A percentile compares a stretch with the other conserved stretches of the same genome.
Conservation (phyloP, 2,329 filamentous ascomycete species). For the Colletotrichum brevisporum region DNA sequence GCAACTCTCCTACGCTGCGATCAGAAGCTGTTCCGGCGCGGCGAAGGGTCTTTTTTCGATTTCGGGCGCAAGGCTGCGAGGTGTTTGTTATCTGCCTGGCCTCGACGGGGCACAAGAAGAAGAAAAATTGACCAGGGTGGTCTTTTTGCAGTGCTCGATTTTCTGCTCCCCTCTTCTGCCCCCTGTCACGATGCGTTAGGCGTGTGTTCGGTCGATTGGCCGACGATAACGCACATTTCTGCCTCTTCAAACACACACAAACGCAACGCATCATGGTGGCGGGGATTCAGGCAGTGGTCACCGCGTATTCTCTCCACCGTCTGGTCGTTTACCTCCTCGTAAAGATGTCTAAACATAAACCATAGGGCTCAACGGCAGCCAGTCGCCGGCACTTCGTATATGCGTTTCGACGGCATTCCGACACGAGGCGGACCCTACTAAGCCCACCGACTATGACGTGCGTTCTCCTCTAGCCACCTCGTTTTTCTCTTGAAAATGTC, state of each 20-base stretch:
- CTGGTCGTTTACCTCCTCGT: background rate
- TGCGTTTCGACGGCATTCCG: slow-evolving; percentile 37
- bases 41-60: background rate
- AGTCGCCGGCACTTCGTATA: slow-evolving; percentile 28
- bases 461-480: background rate
- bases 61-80: too few relatives aligned
- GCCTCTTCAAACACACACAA: background rate
- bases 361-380: slow-evolving; percentile 11
- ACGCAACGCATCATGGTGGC: background rate
- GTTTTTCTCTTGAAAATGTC: too few relatives aligned
- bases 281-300: too few relatives aligned
- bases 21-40: slow-evolving; percentile 1
- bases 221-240: slow-evolving; percentile 28
- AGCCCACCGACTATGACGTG: slow-evolving; percentile 30
- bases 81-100: too few relatives aligned
- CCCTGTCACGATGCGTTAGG: slow-evolving; percentile 29
- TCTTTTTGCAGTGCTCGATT: too few relatives aligned
- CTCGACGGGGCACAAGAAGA: too few relatives aligned
- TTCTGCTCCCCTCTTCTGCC: background rate
- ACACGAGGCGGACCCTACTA: slow-evolving; percentile 1
- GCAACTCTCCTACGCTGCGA: background rate
- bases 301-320: background rate
- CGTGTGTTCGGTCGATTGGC: slow-evolving; percentile 32
- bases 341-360: slow-evolving; percentile 20
- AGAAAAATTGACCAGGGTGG: too few relatives aligned